Conservation (phyloP, 2,329 filamentous ascomycete genomes). For the Teratosphaeria destructans region DNA sequence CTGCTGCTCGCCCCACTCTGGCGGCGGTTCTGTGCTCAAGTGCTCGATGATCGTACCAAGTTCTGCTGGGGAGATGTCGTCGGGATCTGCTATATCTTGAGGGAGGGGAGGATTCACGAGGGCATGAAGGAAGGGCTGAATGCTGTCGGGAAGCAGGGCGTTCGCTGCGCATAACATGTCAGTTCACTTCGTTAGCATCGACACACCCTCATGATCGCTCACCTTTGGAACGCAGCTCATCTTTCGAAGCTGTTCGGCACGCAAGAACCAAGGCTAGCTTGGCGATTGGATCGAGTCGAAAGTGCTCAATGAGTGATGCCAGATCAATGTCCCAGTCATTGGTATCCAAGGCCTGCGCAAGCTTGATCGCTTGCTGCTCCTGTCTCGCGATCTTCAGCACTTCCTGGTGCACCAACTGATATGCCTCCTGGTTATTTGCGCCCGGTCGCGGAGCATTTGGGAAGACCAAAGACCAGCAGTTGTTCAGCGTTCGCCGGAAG, state of each 20-base stretch:
- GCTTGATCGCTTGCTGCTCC: conserved; percentile 72
- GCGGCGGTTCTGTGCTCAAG: conserved; percentile 76
- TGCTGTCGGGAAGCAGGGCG: conserved; percentile 75
- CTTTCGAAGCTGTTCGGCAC: conserved; percentile 71
- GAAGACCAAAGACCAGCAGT: conserved; percentile 88
- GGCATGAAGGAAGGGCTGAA: conserved; percentile 64
- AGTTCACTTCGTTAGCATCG: background rate
- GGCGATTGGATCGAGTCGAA: conserved; percentile 79
- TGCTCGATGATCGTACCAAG: conserved; percentile 74
- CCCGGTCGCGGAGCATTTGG: conserved; percentile 55
- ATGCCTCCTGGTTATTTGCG: conserved; percentile 63
- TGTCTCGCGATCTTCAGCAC: conserved; percentile 78
- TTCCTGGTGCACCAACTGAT: conserved; percentile 71
- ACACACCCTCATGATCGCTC: background rate
- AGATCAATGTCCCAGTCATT: conserved; percentile 94
- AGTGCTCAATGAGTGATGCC: conserved; percentile 91
- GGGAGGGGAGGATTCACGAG: conserved; percentile 44
- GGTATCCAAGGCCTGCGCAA: conserved; percentile 85
- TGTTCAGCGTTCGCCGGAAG: conserved; percentile 82
- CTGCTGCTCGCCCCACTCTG: conserved; percentile 68
- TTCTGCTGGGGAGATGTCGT: conserved; percentile 58
- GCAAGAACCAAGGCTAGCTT: conserved; percentile 82
- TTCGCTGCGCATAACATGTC: conserved; percentile 52
- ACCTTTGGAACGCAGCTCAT: conserved; percentile 87
- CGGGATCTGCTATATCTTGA: conserved; percentile 45